A percentile compares a stretch with the other conserved stretches of the same genome.
Evolutionary conservation across 495 filamentous ascomycete genomes (phyloP).

Genomic region (Saxispiralis lemnorum): DNA sequence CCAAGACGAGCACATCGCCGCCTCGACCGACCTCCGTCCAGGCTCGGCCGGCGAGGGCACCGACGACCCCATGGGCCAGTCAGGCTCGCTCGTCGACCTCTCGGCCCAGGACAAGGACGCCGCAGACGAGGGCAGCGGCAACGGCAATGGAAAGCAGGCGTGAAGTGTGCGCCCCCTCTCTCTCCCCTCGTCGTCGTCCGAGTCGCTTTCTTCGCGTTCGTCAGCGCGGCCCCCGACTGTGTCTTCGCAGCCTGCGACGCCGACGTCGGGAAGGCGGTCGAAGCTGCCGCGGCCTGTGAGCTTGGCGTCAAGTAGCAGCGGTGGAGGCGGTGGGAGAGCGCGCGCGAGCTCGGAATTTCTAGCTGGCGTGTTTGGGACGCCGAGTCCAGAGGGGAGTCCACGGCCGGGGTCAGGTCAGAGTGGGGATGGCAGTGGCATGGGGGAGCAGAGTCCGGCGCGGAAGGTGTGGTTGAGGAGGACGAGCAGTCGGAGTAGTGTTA

Average conservation of each 20-base stretch:
- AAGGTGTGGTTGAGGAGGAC: conserved; percentile 1
- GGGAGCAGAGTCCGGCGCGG: conserved; percentile 6
- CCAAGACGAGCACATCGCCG: conserved; percentile 7
- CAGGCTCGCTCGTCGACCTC: conserved; percentile 9
- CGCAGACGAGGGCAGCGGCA: conserved; percentile 11
- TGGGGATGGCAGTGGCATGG: not conserved
- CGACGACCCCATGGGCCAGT: conserved; percentile 12
- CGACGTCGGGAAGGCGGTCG: not conserved
- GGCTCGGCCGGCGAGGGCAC: conserved; percentile 1
- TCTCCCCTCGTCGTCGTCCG: not conserved
- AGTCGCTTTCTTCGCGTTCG: too few relatives aligned
- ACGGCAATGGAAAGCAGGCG: conserved; percentile 14
- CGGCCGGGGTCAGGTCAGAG: not conserved
- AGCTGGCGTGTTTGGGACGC: not conserved
- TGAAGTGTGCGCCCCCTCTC: conserved; percentile 1
- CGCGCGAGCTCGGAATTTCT: not conserved
- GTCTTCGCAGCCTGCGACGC: not conserved
- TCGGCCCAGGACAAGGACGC: conserved; percentile 16
- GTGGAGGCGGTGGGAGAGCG: not conserved
- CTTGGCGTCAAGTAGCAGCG: not conserved
- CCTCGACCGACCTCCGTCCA: conserved; percentile 4
- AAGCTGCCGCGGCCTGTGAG: too few relatives aligned
- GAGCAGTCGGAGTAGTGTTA: conserved; percentile 2
- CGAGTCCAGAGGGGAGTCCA: not conserved
- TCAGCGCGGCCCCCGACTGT: too few relatives aligned